phyloP scores from a whole-genome alignment of 441 rosid species.

The Erodium chrysanthum region DNA sequence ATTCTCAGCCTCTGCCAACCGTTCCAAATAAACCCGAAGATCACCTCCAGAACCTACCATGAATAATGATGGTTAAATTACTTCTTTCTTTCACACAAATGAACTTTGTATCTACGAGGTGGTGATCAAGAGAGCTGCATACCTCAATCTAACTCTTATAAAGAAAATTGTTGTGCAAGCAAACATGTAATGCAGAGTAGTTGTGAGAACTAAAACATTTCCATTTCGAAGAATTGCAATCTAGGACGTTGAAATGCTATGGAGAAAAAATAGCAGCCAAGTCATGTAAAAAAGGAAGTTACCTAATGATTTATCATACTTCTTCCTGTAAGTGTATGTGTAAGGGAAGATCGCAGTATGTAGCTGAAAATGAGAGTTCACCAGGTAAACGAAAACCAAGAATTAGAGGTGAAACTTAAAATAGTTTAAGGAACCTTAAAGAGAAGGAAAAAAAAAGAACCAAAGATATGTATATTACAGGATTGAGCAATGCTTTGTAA shows the following conservation, averaged over 20 bases:
- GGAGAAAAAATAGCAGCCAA: neutral
- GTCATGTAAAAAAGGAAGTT: conserved; percentile 11
- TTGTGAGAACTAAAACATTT: neutral
- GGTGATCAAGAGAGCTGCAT: too few relatives aligned
- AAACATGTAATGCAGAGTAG: neutral
- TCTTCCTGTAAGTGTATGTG: conserved; percentile 42
- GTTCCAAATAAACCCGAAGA: conserved; percentile 54
- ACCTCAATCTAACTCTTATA: too few relatives aligned
- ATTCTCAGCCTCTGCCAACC: conserved; percentile 40
- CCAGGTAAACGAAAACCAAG: conserved; percentile 10
- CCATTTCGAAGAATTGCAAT: neutral
- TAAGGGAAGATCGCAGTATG: conserved; percentile 68
- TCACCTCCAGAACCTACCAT: conserved; percentile 55
- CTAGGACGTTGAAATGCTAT: neutral
- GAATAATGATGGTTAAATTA: neutral
- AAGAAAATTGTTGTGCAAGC: neutral
- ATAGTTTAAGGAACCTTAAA: neutral
- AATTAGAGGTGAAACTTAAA: conserved; percentile 2
- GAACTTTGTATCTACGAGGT: too few relatives aligned
- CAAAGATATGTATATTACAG: conserved; percentile 38
- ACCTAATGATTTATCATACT: conserved; percentile 55
- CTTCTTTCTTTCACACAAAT: too few relatives aligned
- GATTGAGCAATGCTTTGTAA: conserved; percentile 83
- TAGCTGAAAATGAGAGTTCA: conserved; percentile 33
- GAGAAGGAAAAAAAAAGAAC: conserved; percentile 4